phyloP scores from a whole-genome alignment of 225 moss, liverwort and hornwort genomes.

The Physcomitrium patens region DNA sequence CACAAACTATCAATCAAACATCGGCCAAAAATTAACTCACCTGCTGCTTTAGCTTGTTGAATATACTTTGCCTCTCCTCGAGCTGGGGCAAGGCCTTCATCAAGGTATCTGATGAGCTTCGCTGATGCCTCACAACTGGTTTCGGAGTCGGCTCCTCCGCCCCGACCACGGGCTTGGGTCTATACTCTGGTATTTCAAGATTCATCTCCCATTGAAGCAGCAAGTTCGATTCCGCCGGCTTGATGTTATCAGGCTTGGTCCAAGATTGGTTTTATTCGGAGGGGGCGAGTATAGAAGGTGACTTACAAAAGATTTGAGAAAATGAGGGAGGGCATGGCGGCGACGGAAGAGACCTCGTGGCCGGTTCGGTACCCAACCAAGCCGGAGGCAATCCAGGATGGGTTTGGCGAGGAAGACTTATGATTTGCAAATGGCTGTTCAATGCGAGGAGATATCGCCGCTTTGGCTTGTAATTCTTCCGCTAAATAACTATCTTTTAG shows the following conservation, averaged over 20 bases:
- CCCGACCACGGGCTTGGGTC: slow-evolving; percentile 40
- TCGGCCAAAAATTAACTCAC: not conserved
- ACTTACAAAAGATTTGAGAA: not conserved
- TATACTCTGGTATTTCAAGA: slow-evolving; percentile 33
- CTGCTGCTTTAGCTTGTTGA: slow-evolving; percentile 53
- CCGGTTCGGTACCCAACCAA: not conserved
- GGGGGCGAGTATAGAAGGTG: too few relatives aligned
- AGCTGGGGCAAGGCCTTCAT: slow-evolving; percentile 19
- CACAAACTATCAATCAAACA: too few relatives aligned
- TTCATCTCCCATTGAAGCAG: slow-evolving; percentile 26
- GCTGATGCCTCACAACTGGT: slow-evolving; percentile 29
- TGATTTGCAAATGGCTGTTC: too few relatives aligned
- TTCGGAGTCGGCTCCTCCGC: slow-evolving; percentile 12
- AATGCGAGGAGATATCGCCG: not conserved
- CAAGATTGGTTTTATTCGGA: not conserved
- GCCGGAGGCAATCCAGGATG: too few relatives aligned
- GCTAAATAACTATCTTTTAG: slow-evolving; percentile 5
- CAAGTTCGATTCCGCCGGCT: not conserved
- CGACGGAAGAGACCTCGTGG: too few relatives aligned
- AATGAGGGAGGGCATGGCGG: slow-evolving; percentile 6
- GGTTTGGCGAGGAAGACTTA: too few relatives aligned
- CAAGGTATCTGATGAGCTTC: slow-evolving; percentile 53
- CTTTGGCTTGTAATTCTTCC: slow-evolving; percentile 20
- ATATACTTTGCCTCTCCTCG: slow-evolving; percentile 30
- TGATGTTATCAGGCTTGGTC: not conserved